Conservation (phyloP, 768 basidiomycete species). For the Suillus subalutaceus region DNA sequence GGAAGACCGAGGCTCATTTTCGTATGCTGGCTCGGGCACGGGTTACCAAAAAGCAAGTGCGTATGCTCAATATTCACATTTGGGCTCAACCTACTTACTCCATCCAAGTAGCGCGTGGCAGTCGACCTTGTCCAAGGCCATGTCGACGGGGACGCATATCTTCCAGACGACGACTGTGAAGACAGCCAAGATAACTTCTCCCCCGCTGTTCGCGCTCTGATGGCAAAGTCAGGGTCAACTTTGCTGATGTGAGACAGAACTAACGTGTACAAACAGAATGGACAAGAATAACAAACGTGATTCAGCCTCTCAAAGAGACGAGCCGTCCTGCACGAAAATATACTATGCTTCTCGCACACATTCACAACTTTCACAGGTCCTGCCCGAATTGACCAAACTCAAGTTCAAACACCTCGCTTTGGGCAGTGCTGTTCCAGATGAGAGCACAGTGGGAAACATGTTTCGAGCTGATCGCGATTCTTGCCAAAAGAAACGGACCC, state of each 20-base stretch:
- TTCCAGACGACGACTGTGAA: slow-evolving; percentile 57
- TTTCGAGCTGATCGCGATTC: not conserved
- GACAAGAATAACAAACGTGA: slow-evolving; percentile 11
- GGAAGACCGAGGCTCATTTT: slow-evolving; percentile 63
- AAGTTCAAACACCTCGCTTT: slow-evolving; percentile 43
- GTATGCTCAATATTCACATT: slow-evolving; percentile 19
- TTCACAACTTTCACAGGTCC: slow-evolving; percentile 90
- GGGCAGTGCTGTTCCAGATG: slow-evolving; percentile 1
- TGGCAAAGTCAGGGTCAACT: slow-evolving; percentile 63
- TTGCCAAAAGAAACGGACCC: slow-evolving; percentile 22
- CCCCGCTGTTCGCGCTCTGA: slow-evolving; percentile 75
- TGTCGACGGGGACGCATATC: slow-evolving; percentile 67
- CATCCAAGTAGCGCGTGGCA: slow-evolving; percentile 26
- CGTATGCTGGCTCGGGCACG: slow-evolving; percentile 55
- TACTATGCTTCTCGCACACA: slow-evolving; percentile 96
- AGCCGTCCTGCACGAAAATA: slow-evolving; percentile 76
- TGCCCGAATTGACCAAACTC: slow-evolving; percentile 83
- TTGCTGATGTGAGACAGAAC: slow-evolving; percentile 11
- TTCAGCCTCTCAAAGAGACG: slow-evolving; percentile 34
- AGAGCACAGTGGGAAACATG: slow-evolving; percentile 19
- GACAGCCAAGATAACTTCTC: slow-evolving; percentile 62
- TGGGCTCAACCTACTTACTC: slow-evolving; percentile 5
- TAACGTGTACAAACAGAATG: slow-evolving; percentile 20
- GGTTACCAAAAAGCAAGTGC: slow-evolving; percentile 63
- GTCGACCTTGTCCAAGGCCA: slow-evolving; percentile 26